Evolutionary conservation across 805 yeast genomes (phyloP), one percentile per base, ranked within the genome.

Genomic region (Candida vartiovaarae): DNA sequence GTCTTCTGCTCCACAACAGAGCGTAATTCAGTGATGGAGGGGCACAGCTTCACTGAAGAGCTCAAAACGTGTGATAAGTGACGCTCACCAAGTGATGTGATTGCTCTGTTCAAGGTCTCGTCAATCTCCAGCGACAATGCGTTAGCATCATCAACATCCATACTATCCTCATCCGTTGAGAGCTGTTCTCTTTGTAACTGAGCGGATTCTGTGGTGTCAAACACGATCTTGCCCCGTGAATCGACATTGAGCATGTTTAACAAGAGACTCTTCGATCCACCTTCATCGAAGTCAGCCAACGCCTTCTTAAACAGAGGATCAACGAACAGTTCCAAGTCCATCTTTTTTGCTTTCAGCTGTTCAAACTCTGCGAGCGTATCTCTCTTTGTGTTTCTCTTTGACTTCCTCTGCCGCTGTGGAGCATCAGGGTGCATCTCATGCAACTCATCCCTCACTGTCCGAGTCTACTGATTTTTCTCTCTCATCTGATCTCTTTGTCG

Each of bases 241-340:
- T 81, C 81, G 9, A 79, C 68, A 47, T 67, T 68, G 36, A 84
- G 66, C 15, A 84, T 77, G 50, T 84, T 84, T 48, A 82, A 55
- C 32, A 84, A 60, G 7, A 84, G 64, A 45, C 84, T 75, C 55
- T 81, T 83, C 6, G 90, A 82, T 2, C 91, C 91, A 34, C 89
- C 90, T 63, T 82, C 90, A 59, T 84, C 91, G 53, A 81, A 83
- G 42, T 82, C 88, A 0, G 87, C 78, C 38, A 82, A 64, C 0
- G 86, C 82, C 53, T 80, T 80, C 48, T 80, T 80, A 60, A 83
- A 82, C 23, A 82, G 65, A 0, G 91, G 91, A 61, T 84, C 91
- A 32, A 82, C 79, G 32, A 72, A 72, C 24, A 80, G 61, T 53
- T 81, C 88, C 56, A 76, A 77, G 40, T 82, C 88, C 39, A 80